Conservation (phyloP, 108 stramenopile genomes). For the Pseudonitzschia delicatissima region DNA sequence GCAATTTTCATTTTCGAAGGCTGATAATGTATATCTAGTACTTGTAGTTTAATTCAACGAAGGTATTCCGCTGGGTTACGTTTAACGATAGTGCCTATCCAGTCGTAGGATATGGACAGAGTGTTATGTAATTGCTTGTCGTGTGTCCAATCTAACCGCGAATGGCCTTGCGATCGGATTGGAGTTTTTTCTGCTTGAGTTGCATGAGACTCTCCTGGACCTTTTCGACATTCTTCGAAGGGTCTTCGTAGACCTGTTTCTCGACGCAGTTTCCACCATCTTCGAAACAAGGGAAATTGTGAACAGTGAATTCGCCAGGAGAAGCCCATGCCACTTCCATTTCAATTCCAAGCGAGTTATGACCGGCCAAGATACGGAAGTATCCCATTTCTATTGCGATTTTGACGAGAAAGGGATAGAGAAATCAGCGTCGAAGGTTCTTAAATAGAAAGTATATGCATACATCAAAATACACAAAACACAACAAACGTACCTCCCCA, state of each 20-base stretch:
- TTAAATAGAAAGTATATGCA: background rate
- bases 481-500: conserved; percentile 14
- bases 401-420: background rate
- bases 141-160: too few relatives aligned
- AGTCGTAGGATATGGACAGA: too few relatives aligned
- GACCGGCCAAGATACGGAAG: conserved; percentile 47
- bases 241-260: conserved; percentile 26
- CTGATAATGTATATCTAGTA: too few relatives aligned
- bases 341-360: conserved; percentile 83
- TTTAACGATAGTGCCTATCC: too few relatives aligned
- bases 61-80: too few relatives aligned
- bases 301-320: conserved; percentile 50
- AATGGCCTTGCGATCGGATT: conserved; percentile 1
- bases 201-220: conserved; percentile 20
- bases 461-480: background rate
- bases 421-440: background rate
- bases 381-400: conserved; percentile 66
- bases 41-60: too few relatives aligned
- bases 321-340: conserved; percentile 81
- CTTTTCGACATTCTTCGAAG: conserved; percentile 44
- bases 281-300: conserved; percentile 53
- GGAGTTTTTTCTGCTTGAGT: background rate
- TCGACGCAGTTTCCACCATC: conserved; percentile 45
- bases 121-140: too few relatives aligned
- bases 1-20: too few relatives aligned